Percentiles rank a stretch among this genome's conserved stretches.
phyloP scores from a whole-genome alignment of 2,329 filamentous ascomycete species.

The Whalleya microplaca region DNA sequence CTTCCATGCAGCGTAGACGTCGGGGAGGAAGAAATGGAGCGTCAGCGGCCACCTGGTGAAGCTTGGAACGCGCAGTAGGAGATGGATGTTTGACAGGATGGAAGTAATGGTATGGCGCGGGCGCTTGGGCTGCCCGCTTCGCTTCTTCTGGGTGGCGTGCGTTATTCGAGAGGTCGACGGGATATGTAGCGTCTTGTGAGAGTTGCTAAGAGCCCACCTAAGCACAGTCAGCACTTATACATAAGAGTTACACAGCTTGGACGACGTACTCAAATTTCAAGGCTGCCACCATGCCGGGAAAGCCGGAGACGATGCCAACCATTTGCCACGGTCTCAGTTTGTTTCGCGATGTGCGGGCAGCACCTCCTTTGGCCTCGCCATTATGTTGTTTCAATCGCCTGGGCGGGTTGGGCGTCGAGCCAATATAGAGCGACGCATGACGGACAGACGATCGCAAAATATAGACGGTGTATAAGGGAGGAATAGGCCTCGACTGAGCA shows the following conservation, averaged over 20 bases:
- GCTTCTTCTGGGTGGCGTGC: constrained; percentile 53
- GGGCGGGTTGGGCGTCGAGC: constrained; percentile 86
- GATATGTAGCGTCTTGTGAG: constrained; percentile 80
- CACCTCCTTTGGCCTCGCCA: constrained; percentile 80
- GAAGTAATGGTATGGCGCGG: constrained; percentile 66
- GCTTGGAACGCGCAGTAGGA: constrained; percentile 77
- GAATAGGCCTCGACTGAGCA: constrained; percentile 63
- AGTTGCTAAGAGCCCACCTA: constrained; percentile 92
- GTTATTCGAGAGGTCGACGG: constrained; percentile 64
- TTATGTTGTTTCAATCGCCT: constrained; percentile 91
- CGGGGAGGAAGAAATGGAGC: constrained; percentile 75
- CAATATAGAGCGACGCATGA: constrained; percentile 78
- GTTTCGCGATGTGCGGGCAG: constrained; percentile 70
- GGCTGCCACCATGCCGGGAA: constrained; percentile 83
- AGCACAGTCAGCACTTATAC: constrained; percentile 17
- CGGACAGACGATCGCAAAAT: constrained; percentile 81
- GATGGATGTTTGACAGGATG: constrained; percentile 77
- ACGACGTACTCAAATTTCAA: constrained; percentile 87
- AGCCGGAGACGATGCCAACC: constrained; percentile 83
- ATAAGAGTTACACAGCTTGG: constrained; percentile 1
- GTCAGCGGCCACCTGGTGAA: constrained; percentile 84
- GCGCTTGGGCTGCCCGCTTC: constrained; percentile 57
- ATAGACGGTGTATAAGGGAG: constrained; percentile 92
- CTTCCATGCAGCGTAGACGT: constrained; percentile 72
- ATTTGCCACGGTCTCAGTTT: constrained; percentile 87